phyloP scores from a whole-genome alignment of 2,329 filamentous ascomycete genomes.

The Alternaria angustiovoidea region DNA sequence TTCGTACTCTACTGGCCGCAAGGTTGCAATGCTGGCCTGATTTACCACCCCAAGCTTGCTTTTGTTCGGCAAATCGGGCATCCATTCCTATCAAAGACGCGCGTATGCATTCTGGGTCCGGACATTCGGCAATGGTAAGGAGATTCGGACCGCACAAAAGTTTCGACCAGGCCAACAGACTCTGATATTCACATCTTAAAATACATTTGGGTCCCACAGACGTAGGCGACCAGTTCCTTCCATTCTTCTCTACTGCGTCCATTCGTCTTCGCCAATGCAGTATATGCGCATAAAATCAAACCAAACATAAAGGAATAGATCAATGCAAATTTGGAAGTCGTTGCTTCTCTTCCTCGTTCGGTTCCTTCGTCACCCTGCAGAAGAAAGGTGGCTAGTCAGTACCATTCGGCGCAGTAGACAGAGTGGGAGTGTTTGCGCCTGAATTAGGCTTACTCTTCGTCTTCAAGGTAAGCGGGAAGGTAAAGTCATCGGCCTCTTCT shows the following conservation, averaged over 20 bases:
- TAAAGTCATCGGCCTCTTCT: slow-evolving; percentile 84
- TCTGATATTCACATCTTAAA: slow-evolving; percentile 16
- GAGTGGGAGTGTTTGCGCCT: slow-evolving; percentile 42
- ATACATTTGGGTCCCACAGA: slow-evolving; percentile 6
- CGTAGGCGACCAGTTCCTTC: not conserved
- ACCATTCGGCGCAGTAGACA: slow-evolving; percentile 38
- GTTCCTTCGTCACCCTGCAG: slow-evolving; percentile 11
- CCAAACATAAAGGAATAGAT: slow-evolving; percentile 14
- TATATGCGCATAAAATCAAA: slow-evolving; percentile 14
- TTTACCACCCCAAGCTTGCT: not conserved
- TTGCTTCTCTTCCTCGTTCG: slow-evolving; percentile 9
- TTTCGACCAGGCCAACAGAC: not conserved
- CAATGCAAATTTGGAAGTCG: slow-evolving; percentile 21
- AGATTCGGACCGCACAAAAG: slow-evolving; percentile 4
- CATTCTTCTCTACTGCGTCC: not conserved
- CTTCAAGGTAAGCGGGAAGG: slow-evolving; percentile 73
- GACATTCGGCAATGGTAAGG: not conserved
- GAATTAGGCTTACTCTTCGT: slow-evolving; percentile 52
- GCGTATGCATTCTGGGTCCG: not conserved
- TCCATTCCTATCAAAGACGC: not conserved
- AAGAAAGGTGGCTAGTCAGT: slow-evolving; percentile 23
- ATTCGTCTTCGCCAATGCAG: slow-evolving; percentile 9
- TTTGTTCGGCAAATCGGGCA: not conserved
- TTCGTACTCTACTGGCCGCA: not conserved
- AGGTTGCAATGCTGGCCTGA: not conserved